Evolutionary conservation across 257 asterid genomes (phyloP), one percentile per base, ranked within the genome.

Genomic region (Nicotiana obtusifolia): DNA sequence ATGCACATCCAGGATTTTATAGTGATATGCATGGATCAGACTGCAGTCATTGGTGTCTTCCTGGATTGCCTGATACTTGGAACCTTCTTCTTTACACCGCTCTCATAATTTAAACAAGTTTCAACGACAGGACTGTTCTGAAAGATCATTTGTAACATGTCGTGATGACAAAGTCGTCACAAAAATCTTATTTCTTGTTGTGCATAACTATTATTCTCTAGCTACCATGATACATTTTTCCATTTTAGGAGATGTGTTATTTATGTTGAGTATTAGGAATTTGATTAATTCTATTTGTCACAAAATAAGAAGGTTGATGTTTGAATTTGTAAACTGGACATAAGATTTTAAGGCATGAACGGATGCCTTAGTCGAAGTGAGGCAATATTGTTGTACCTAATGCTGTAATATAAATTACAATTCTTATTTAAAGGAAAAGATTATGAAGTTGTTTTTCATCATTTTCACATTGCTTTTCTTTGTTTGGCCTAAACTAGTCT

Each of bases 41-140:
- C 83, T 95, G 99, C 83, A 95, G 99, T 87, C 99, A 95, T 54
- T 95, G 99, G 99, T 95, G 99, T 83, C 95, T 95, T 7, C 98
- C 99, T 15, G 98, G 99, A 0, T 88, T 95, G 82, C 99, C 99
- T 3, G 99, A 95, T 81, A 92, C 99, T 1, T 95, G 99, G 98
- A 95, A 95, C 79, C 81, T 87, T 54, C 89, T 95, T 24, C 92
- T 95, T 76, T 93, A 93, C 64, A 81, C 91, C 3, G 85, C 92
- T 20, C 92, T 95, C 56, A 77, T 89, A 19, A 59, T 15, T 47
- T 73, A 19, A 68, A 33, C 5, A 33, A 31, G n/a, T 53, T 57
- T 57, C 26, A 19, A 1, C 26, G 4, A 7, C 4, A 8, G 0
- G 1, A 57, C 9, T 66, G 19, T 67, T 67, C 2, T 67, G 10